Percentiles rank a stretch among this genome's conserved stretches.
Evolutionary conservation across 2,329 filamentous ascomycete genomes (phyloP).

Genomic region (Diplodia scrobiculata): DNA sequence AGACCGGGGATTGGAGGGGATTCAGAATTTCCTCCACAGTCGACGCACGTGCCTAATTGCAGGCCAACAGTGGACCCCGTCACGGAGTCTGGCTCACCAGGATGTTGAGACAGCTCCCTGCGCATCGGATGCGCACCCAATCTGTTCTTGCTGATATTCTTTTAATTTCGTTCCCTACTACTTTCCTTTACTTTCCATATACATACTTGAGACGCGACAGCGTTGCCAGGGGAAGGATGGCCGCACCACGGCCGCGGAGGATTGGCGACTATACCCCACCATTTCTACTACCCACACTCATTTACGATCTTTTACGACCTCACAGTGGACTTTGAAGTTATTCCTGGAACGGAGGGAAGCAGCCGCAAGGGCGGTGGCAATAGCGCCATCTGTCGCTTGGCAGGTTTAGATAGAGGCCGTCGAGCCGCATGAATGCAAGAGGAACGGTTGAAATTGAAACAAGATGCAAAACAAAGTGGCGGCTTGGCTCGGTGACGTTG

Average conservation of each 20-base stretch:
- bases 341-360: background rate
- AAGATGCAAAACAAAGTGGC: constrained; percentile 18
- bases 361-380: background rate
- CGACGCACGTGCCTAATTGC: constrained; percentile 16
- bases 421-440: background rate
- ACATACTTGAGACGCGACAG: constrained; percentile 20
- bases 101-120: constrained; percentile 26
- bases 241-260: constrained; percentile 11
- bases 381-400: background rate
- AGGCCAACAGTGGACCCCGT: constrained; percentile 11
- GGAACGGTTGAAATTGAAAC: constrained; percentile 14
- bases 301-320: constrained; percentile 23
- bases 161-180: constrained; percentile 27
- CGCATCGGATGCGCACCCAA: background rate
- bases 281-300: constrained; percentile 16
- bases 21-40: constrained; percentile 7
- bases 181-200: constrained; percentile 13
- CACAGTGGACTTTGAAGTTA: background rate
- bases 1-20: constrained; percentile 15
- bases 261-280: constrained; percentile 19
- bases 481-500: constrained; percentile 14
- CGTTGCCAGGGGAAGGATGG: constrained; percentile 1
- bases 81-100: constrained; percentile 21
- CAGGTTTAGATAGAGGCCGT: constrained; percentile 6
- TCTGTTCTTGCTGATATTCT: constrained; percentile 26